phyloP scores from a whole-genome alignment of 2,329 filamentous ascomycete species.

The Colletotrichum karsti region DNA sequence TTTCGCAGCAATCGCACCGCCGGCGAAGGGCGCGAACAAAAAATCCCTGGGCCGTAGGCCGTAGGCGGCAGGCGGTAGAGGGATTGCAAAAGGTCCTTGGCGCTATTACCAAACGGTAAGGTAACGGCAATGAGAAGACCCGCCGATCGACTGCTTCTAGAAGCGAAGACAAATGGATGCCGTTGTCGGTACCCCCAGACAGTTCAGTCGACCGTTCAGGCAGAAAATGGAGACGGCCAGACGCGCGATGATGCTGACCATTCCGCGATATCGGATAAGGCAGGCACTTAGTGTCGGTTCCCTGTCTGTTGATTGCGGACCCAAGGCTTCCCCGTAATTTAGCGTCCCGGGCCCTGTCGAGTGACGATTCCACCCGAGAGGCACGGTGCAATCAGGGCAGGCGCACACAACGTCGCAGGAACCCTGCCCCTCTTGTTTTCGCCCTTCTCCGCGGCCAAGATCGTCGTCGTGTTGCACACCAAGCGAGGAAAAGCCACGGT shows the following conservation, averaged over 20 bases:
- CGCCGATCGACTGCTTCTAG: conserved; percentile 27
- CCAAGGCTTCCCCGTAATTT: conserved; percentile 21
- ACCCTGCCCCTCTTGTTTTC: conserved; percentile 15
- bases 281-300: conserved; percentile 23
- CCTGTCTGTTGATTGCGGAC: conserved; percentile 21
- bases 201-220: conserved; percentile 1
- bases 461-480: neutral
- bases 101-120: conserved; percentile 31
- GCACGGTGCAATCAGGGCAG: conserved; percentile 24
- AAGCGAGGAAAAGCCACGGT: neutral
- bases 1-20: conserved; percentile 2
- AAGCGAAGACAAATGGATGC: conserved; percentile 11
- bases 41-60: conserved; percentile 9
- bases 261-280: conserved; percentile 29
- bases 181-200: conserved; percentile 7
- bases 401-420: conserved; percentile 2
- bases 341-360: conserved; percentile 23
- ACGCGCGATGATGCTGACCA: conserved; percentile 28
- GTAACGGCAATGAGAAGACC: conserved; percentile 23
- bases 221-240: conserved; percentile 11
- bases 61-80: conserved; percentile 9
- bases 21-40: neutral
- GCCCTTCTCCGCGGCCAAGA: conserved; percentile 22
- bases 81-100: conserved; percentile 14
- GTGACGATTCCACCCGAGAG: conserved; percentile 23